Evolutionary conservation across 768 basidiomycete species (phyloP), one percentile per base, ranked within the genome.

Genomic region (Arthromyces matolae): DNA sequence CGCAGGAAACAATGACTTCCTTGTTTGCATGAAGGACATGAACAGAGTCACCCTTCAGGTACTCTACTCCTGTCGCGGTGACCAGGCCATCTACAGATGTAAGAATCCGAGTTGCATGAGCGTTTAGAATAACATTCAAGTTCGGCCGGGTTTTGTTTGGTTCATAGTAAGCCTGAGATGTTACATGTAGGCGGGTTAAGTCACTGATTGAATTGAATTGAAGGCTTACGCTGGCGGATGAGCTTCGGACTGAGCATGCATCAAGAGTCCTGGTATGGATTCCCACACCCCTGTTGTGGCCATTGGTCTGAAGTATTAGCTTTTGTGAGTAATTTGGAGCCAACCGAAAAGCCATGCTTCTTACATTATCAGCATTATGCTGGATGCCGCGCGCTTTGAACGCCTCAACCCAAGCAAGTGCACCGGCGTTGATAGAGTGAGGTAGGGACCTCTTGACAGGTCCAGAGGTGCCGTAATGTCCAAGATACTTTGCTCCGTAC

Each of bases 1-100:
- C 49, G 10, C 41, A 41, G n/a, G 42, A 42, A 4, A 50, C 24
- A 8, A 50, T 50, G 16, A 50, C 35, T 35, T 50, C 49, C 27
- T 44, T 44, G 4, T 12, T 35, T 1, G 40, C 47, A 23, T 13
- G 10, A 16, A 48, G n/a, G 18, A 33, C 13, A 3, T 31, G 28
- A 14, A 32, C 19, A 5, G n/a, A 19, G 5, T 39, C 47, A 40
- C 42, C 47, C 29, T 41, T 32, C 3, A 41, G 7, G 22, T 22
- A 48, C 33, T 48, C 39, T 4, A 48, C 47, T 5, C 27, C 47
- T 3, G 37, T 29, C 4, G 38, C 47, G n/a, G 24, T 34, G 7
- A 42, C 16, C 8, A 16, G 25, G 8, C 3, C 18, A 8, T 28
- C 8, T 10, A 13, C 24, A 28, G 25, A 16, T 24, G 25, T 42